phyloP scores from a whole-genome alignment of 2,329 filamentous ascomycete species.

The Aotearoamyces nothofagi region DNA sequence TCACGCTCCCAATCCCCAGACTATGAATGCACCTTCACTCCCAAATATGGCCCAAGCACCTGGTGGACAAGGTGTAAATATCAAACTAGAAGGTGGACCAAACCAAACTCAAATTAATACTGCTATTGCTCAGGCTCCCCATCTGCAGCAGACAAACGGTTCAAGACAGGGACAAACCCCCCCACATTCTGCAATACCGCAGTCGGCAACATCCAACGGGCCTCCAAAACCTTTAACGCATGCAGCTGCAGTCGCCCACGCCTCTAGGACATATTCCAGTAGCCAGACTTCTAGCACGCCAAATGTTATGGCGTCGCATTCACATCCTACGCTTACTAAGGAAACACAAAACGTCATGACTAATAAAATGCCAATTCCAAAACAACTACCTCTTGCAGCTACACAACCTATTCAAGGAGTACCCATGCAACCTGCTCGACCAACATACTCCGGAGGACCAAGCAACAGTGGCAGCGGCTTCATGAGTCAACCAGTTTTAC shows the following conservation, averaged over 20 bases:
- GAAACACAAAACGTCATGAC: slow-evolving; percentile 14
- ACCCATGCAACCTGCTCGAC: slow-evolving; percentile 53
- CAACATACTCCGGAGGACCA: slow-evolving; percentile 68
- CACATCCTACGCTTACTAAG: slow-evolving; percentile 12
- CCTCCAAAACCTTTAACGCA: slow-evolving; percentile 13
- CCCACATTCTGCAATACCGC: slow-evolving; percentile 17
- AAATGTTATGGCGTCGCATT: slow-evolving; percentile 18
- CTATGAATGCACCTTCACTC: slow-evolving; percentile 9
- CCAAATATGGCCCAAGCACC: slow-evolving; percentile 7
- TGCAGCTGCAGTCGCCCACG: slow-evolving; percentile 16
- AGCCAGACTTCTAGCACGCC: slow-evolving; percentile 9
- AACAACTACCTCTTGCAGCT: slow-evolving; percentile 54
- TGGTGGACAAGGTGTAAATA: slow-evolving; percentile 7
- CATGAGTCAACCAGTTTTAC: slow-evolving; percentile 74
- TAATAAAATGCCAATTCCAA: slow-evolving; percentile 30
- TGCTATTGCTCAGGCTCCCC: slow-evolving; percentile 12
- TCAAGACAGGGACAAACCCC: slow-evolving; percentile 13
- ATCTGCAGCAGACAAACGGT: slow-evolving; percentile 8
- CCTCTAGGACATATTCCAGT: slow-evolving; percentile 19
- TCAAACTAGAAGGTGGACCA: slow-evolving; percentile 14
- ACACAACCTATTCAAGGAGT: slow-evolving; percentile 61
- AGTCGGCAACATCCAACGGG: slow-evolving; percentile 10
- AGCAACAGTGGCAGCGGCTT: slow-evolving; percentile 64
- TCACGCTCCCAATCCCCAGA: slow-evolving; percentile 7
- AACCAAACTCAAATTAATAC: slow-evolving; percentile 14